phyloP scores from a whole-genome alignment of 768 basidiomycete species.

The Xanthoconium purpureum region DNA sequence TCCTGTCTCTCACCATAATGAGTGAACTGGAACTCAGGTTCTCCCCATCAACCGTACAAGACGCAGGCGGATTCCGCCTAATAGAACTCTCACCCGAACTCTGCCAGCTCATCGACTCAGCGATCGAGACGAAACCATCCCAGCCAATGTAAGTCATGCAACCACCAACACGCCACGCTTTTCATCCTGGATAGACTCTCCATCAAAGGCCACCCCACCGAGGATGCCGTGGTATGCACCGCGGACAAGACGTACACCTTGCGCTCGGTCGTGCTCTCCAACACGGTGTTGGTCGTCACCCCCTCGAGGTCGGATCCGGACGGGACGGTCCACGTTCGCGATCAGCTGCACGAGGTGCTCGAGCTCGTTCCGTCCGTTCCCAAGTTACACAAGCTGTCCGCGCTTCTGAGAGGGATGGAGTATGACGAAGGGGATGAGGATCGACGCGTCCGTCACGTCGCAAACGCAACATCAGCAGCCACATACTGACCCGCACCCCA shows the following conservation, averaged over 20 bases:
- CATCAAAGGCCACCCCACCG: constrained; percentile 77
- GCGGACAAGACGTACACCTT: constrained; percentile 73
- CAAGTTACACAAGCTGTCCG: constrained; percentile 62
- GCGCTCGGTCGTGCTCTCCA: constrained; percentile 85
- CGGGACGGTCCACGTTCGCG: constrained; percentile 64
- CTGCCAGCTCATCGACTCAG: constrained; percentile 56
- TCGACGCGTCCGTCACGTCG: constrained; percentile 24
- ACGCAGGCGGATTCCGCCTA: constrained; percentile 60
- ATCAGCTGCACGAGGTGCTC: constrained; percentile 78
- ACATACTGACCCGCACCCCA: not conserved
- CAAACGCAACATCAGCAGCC: too few relatives aligned
- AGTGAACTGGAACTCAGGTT: constrained; percentile 44
- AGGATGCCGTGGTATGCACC: constrained; percentile 92
- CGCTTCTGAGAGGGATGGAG: constrained; percentile 57
- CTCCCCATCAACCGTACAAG: constrained; percentile 44
- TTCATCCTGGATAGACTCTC: constrained; percentile 44
- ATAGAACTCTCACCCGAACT: constrained; percentile 74
- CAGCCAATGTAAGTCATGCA: constrained; percentile 27
- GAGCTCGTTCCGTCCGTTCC: constrained; percentile 81
- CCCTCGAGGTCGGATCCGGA: constrained; percentile 37
- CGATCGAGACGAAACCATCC: constrained; percentile 33
- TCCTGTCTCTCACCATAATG: constrained; percentile 12
- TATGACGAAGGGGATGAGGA: constrained; percentile 67
- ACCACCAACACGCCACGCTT: not conserved
- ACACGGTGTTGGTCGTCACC: constrained; percentile 76